Conservation (phyloP, 441 rosid genomes). For the Pelargonium citronellum region DNA sequence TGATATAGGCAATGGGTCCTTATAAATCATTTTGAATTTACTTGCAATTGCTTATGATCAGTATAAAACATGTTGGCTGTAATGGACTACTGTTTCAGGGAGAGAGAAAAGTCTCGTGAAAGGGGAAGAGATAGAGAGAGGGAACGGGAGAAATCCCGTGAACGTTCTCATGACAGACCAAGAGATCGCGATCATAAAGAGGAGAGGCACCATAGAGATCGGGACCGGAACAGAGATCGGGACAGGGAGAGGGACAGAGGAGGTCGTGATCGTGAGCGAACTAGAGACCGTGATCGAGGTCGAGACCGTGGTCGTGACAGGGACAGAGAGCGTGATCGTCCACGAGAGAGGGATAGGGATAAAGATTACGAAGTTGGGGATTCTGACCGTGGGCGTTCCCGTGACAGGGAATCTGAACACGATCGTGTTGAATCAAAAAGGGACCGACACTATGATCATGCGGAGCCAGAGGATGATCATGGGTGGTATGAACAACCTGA, state of each 20-base stretch:
- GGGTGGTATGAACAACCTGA: conserved; percentile 55
- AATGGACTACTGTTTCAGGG: conserved; percentile 28
- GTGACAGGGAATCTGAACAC: conserved; percentile 55
- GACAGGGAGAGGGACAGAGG: conserved; percentile 52
- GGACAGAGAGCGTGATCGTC: conserved; percentile 42
- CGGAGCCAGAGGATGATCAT: conserved; percentile 47
- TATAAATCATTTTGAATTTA: not conserved
- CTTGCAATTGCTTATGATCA: no score
- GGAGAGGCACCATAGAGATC: conserved; percentile 71
- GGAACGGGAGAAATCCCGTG: conserved; percentile 66
- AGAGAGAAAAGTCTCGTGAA: conserved; percentile 70
- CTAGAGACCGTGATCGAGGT: conserved; percentile 36
- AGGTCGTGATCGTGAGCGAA: conserved; percentile 30
- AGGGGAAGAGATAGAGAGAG: conserved; percentile 63
- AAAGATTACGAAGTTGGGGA: conserved; percentile 59
- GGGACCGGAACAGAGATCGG: conserved; percentile 57
- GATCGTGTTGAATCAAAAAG: conserved; percentile 53
- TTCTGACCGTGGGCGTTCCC: conserved; percentile 51
- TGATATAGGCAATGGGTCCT: not conserved
- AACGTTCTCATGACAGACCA: conserved; percentile 61
- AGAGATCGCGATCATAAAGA: conserved; percentile 78
- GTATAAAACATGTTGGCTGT: not conserved
- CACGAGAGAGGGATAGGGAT: conserved; percentile 46
- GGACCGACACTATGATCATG: conserved; percentile 40
- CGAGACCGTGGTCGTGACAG: conserved; percentile 35